Conservation (phyloP, 1,284 basidiomycete genomes). For the Ustilago nuda region DNA sequence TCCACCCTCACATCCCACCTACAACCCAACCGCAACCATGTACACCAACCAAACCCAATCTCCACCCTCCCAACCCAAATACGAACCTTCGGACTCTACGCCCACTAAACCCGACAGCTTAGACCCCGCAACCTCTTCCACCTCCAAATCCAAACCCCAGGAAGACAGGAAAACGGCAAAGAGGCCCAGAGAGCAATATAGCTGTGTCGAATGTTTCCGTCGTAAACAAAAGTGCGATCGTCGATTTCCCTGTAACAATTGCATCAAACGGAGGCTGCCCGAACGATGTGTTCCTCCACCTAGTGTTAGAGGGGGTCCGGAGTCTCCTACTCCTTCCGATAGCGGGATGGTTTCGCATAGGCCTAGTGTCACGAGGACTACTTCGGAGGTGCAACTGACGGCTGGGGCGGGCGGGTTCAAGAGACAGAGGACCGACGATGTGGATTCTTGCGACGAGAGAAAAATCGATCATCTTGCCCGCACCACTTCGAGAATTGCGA, state of each 20-base stretch:
- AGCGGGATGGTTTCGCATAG: conserved; percentile 21
- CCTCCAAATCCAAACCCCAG: conserved; percentile 12
- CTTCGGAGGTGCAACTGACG: conserved; percentile 28
- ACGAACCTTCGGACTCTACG: conserved; percentile 35
- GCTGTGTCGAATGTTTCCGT: conserved; percentile 54
- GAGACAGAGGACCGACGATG: conserved; percentile 23
- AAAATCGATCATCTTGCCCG: conserved; percentile 45
- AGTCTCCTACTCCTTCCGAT: conserved; percentile 34
- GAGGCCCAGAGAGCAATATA: conserved; percentile 50
- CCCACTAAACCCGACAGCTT: conserved; percentile 37
- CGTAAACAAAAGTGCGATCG: conserved; percentile 58
- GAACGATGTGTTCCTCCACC: conserved; percentile 51
- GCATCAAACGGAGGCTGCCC: conserved; percentile 51
- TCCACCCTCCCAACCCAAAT: conserved; percentile 18
- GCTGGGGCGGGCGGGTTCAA: conserved; percentile 17
- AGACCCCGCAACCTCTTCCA: conserved; percentile 2
- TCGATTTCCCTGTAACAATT: conserved; percentile 55
- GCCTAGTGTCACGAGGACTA: conserved; percentile 28
- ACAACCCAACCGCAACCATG: background rate
- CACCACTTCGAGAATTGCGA: conserved; percentile 41
- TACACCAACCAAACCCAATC: conserved; percentile 4
- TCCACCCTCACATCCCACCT: conserved; percentile 11
- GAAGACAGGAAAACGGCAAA: conserved; percentile 43
- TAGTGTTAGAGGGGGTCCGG: conserved; percentile 23
- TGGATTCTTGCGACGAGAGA: conserved; percentile 39